Evolutionary conservation across 2,329 filamentous ascomycete species (phyloP), one percentile per base, ranked within the genome.

Genomic region (Coniochaeta sp.): DNA sequence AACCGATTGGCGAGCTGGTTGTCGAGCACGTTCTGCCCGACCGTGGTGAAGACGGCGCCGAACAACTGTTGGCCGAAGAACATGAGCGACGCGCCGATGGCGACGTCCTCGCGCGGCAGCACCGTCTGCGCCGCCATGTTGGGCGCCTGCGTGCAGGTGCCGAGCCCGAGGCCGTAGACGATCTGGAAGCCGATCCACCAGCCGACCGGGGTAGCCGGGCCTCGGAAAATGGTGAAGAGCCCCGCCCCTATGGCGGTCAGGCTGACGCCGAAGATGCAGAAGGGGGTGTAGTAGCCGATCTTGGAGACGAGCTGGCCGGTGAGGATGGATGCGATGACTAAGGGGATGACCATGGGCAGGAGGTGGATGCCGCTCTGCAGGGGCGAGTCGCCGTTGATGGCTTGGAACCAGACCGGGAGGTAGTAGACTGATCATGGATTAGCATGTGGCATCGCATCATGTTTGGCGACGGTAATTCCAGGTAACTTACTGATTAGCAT

Each of bases 401-500:
- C 76, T 61, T 81, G 78, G 67, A 81, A 82, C 77, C 79, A 83
- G 59, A 82, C 73, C 9, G 80, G 78, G 5, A 82, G 68, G 64
- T 74, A 81, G 66, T 79, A 79, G 4, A 75, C 71, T 42, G 14
- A n/a, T 42, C 3, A 42, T 19, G 2, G 16, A 19, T 42, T 42
- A 19, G 5, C 8, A 42, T 5, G 38, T 12, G n/a, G n/a, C n/a
- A n/a, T n/a, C n/a, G n/a, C n/a, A n/a, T n/a, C n/a, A n/a, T 12
- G 10, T 36, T 7, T 42, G 38, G 16, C 16, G 38, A 19, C 4
- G 3, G 16, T 6, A 42, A 19, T 19, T 19, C 34, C 6, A 36
- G 10, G 10, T 4, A 42, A n/a, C 38, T n/a, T 19, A 42, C 38
- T 42, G 38, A 77, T 70, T 28, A 77, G 65, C 67, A 76, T 73